phyloP scores from a whole-genome alignment of 2,329 filamentous ascomycete genomes.

The Shiraia sp. region DNA sequence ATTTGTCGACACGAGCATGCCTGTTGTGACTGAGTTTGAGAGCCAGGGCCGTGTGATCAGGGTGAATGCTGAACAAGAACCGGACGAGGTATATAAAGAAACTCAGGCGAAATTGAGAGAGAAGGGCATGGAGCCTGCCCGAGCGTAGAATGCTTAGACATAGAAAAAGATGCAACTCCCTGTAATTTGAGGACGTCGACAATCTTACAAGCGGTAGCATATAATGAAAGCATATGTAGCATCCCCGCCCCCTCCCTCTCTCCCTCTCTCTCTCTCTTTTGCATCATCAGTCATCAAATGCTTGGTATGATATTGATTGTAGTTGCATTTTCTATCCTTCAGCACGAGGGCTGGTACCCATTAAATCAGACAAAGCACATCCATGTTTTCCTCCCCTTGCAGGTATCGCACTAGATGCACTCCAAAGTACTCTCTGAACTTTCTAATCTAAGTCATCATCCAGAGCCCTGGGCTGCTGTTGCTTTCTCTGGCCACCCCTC shows the following conservation, averaged over 20 bases:
- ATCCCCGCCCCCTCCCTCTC: too few species aligned
- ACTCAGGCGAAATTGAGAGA: slow-evolving; percentile 48
- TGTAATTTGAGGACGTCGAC: too few species aligned
- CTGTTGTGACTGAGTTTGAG: slow-evolving; percentile 85
- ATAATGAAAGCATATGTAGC: too few species aligned
- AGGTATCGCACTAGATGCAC: slow-evolving; percentile 12
- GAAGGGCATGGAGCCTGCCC: slow-evolving; percentile 37
- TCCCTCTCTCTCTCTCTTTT: too few species aligned
- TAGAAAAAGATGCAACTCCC: too few species aligned
- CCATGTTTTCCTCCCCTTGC: slow-evolving; percentile 30
- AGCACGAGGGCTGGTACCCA: slow-evolving; percentile 35
- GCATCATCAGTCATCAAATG: too few species aligned
- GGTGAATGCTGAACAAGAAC: slow-evolving; percentile 70
- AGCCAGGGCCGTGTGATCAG: slow-evolving; percentile 77
- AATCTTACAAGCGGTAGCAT: too few species aligned
- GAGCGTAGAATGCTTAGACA: slow-evolving; percentile 24
- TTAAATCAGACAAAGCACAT: slow-evolving; percentile 32
- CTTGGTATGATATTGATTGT: slow-evolving; percentile 3
- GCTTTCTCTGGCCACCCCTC: slow-evolving; percentile 27
- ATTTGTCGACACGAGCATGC: slow-evolving; percentile 96
- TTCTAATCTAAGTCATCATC: slow-evolving; percentile 42
- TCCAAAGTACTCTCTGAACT: background rate
- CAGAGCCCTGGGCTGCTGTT: slow-evolving; percentile 36
- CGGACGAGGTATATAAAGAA: slow-evolving; percentile 66
- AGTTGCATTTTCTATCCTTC: slow-evolving; percentile 38